Base-by-base conservation (phyloP, 371 early-diverging fungal species). In the Mycotypha africana region DNA sequence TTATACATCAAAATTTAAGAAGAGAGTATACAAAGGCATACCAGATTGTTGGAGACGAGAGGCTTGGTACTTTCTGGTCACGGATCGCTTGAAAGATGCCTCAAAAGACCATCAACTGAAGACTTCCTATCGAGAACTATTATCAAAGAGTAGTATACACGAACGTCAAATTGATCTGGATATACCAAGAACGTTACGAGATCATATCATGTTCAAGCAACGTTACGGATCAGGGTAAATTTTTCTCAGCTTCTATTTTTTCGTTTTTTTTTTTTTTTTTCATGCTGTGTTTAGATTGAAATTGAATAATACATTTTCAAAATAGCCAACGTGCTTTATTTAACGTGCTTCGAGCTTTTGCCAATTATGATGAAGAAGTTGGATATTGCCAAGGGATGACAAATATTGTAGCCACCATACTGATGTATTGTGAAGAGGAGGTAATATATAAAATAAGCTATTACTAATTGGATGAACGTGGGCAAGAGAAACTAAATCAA, bases 361-460 rank as follows among this genome's bases (percentile, higher is more conserved):
- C 91, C 11, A 67, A 84, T 46, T 91, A 85, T 43, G 95, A 96
- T 64, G 47, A 70, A 15, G 89, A 88, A 45, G 88, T 95, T 17
- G 96, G 97, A 4, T 91, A 96, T 60, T 96, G 96, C 56, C 96
- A 97, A 74, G 96, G 95, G 7, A 85, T 96, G 71, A 80, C 93
- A 5, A 94, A 90, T 53, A 74, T 97, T n/a, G 92, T 79, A 0
- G 93, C 92, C 1, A 87, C 90, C 9, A 60, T 97, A 63, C 65
- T 96, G 45, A 74, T 91, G 57, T 91, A 91, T 61, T 93, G 88
- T 80, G 88, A 92, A 38, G 94, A 93, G 50, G 97, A 93, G 76
- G 91, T 78, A 63, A 41, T 30, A 15, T 33, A 38, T 11, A 33
- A 31, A 7, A 34, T 22, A 17, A 25, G 17, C 25, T 45, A 2